These are phyloP conservation scores for Dictyostelium discoideum DNA, from an alignment of 78 protist genomes.

Conservation along the genomic window DNA sequence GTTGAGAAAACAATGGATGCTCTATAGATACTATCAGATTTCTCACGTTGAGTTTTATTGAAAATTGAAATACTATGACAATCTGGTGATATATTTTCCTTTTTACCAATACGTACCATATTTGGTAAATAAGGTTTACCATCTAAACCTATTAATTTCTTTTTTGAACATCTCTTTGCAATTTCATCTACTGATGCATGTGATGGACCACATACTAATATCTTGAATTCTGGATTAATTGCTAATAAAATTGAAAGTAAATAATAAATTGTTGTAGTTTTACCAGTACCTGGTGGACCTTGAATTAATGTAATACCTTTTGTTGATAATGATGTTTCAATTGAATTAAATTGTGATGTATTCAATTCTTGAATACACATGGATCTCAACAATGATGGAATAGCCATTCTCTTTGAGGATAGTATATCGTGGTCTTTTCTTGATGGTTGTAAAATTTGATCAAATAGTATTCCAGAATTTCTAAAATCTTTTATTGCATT, in stretches of 20 bases:
- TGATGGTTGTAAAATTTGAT: neutral
- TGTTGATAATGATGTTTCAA: neutral
- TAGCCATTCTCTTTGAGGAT: neutral
- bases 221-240: neutral
- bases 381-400: constrained; percentile 14
- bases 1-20: constrained; percentile 64
- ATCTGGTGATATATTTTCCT: neutral
- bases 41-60: neutral
- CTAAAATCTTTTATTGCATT: neutral
- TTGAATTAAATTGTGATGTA: constrained; percentile 33
- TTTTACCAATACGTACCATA: constrained; percentile 66
- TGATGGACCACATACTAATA: constrained; percentile 90
- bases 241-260: neutral
- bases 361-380: neutral
- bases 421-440: neutral
- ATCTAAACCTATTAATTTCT: neutral
- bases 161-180: constrained; percentile 59
- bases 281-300: constrained; percentile 80
- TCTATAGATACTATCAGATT: neutral
- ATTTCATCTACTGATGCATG: constrained; percentile 93
- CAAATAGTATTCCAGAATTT: neutral
- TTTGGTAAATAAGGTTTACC: constrained; percentile 31
- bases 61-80: constrained; percentile 30
- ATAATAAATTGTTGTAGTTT: constrained; percentile 13
- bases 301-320: constrained; percentile 30